Evolutionary conservation across 2,329 filamentous ascomycete genomes (phyloP).

Genomic region (Fusarium decemcellulare): DNA sequence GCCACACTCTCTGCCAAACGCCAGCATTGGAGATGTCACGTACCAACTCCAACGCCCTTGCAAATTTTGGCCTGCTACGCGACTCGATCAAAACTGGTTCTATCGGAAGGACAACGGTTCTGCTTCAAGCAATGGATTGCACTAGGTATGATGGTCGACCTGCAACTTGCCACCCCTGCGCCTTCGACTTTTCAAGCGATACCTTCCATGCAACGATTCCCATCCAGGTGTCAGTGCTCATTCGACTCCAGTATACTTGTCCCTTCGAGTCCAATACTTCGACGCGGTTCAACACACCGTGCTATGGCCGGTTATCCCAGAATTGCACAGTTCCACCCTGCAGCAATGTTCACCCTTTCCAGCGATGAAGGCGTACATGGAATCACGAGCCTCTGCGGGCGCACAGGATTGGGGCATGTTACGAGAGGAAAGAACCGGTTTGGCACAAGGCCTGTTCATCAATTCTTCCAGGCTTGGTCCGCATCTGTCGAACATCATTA

Average conservation of each 20-base stretch:
- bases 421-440: too few relatives aligned
- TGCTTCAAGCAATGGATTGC: constrained; percentile 24
- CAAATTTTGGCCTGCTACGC: too few relatives aligned
- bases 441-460: neutral
- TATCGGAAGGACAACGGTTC: neutral
- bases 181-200: neutral
- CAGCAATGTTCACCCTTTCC: too few relatives aligned
- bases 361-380: too few relatives aligned
- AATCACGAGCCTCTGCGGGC: too few relatives aligned
- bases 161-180: neutral
- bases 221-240: neutral
- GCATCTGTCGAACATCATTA: constrained; percentile 36
- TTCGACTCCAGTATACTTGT: neutral
- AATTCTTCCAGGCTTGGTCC: constrained; percentile 42
- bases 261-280: too few relatives aligned
- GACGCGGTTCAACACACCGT: too few relatives aligned
- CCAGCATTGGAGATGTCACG: neutral
- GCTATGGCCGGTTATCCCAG: too few relatives aligned
- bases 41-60: too few relatives aligned
- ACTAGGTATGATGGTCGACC: constrained; percentile 24
- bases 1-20: neutral
- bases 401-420: too few relatives aligned
- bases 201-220: too few relatives aligned
- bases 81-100: neutral
- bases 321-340: too few relatives aligned